Conservation (phyloP, 208 protist genomes). For the Acanthamoeba healyi region DNA sequence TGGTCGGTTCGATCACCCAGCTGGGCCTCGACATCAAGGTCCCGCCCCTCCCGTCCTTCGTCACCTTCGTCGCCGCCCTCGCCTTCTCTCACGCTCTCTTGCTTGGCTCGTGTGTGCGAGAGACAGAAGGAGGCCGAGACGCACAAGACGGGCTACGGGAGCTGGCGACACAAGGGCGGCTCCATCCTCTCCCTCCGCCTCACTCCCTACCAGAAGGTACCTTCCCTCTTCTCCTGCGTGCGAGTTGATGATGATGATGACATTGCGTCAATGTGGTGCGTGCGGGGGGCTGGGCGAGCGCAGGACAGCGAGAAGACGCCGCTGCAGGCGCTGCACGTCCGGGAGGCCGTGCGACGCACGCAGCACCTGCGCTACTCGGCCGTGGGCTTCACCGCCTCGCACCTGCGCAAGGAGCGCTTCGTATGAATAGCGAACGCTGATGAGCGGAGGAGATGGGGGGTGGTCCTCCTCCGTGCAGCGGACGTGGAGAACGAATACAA, state of each 20-base stretch:
- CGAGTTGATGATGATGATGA: too few relatives aligned
- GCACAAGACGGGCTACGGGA: conserved; percentile 36
- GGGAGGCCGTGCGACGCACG: conserved; percentile 55
- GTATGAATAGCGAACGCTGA: too few relatives aligned
- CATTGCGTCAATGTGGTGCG: too few relatives aligned
- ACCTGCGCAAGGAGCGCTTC: conserved; percentile 47
- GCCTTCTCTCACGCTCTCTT: too few relatives aligned
- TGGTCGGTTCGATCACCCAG: conserved; percentile 48
- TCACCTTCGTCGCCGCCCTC: not conserved
- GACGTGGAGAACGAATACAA: too few relatives aligned
- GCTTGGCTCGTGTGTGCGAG: not conserved
- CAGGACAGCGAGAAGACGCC: conserved; percentile 67
- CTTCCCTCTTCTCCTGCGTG: not conserved
- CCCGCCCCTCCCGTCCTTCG: not conserved
- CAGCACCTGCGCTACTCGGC: conserved; percentile 29
- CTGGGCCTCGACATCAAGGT: conserved; percentile 44
- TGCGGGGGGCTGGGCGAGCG: too few relatives aligned
- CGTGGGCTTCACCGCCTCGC: conserved; percentile 48
- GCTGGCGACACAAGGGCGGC: conserved; percentile 44
- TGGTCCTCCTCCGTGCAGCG: too few relatives aligned
- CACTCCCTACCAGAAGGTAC: conserved; percentile 6
- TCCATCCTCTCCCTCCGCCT: conserved; percentile 8
- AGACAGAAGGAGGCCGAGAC: conserved; percentile 44
- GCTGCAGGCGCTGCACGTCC: conserved; percentile 45
- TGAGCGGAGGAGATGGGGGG: too few relatives aligned